Conservation (phyloP, 1,284 basidiomycete species). For the Trametes hirsuta region DNA sequence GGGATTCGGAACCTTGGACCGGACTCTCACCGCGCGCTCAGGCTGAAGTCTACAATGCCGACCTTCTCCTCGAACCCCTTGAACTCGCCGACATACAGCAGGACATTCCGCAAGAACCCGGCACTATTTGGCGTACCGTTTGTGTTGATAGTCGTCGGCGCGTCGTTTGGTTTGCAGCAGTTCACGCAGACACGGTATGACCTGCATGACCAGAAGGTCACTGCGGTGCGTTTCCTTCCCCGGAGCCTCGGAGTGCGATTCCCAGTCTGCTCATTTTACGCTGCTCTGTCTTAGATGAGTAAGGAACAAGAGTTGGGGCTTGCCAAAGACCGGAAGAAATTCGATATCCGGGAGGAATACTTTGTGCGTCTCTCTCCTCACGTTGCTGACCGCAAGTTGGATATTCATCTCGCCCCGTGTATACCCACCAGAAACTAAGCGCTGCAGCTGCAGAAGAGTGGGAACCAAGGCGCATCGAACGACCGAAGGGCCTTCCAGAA, state of each 20-base stretch:
- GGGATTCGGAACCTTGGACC: not conserved
- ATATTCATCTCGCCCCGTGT: not conserved
- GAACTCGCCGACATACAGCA: constrained; percentile 48
- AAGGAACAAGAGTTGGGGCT: constrained; percentile 87
- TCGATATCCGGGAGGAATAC: constrained; percentile 96
- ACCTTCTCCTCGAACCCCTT: constrained; percentile 62
- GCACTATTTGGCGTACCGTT: constrained; percentile 88
- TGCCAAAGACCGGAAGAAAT: constrained; percentile 79
- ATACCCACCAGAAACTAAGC: constrained; percentile 60
- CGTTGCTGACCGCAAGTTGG: constrained; percentile 4
- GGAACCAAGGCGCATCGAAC: constrained; percentile 85
- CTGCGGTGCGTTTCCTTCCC: constrained; percentile 50
- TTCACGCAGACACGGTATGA: constrained; percentile 95
- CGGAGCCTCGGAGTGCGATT: not conserved
- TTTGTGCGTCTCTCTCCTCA: constrained; percentile 66
- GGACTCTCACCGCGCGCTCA: not conserved
- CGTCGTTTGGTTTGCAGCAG: constrained; percentile 83
- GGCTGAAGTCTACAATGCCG: constrained; percentile 45
- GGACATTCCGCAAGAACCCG: constrained; percentile 58
- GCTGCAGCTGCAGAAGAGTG: constrained; percentile 70
- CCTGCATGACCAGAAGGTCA: constrained; percentile 79
- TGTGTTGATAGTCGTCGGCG: constrained; percentile 81
- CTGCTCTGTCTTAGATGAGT: constrained; percentile 51
- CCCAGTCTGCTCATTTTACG: not conserved
- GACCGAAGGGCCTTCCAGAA: constrained; percentile 84